Evolutionary conservation across 164 flowering plant genomes (phyloP).

Genomic region (Magnolia sinica): DNA sequence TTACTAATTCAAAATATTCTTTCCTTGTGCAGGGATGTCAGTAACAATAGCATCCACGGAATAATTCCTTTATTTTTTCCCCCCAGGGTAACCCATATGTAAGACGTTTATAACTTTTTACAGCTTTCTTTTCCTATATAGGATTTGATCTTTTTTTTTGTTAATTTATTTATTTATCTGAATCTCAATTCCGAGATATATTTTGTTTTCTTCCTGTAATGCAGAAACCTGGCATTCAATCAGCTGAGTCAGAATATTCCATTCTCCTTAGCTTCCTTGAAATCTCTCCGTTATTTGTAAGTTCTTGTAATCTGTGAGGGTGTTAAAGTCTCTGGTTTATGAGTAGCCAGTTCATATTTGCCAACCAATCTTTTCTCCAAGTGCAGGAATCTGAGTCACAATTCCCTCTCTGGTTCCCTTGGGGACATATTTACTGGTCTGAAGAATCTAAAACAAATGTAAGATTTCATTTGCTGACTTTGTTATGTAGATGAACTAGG

Average conservation of each 20-base stretch:
- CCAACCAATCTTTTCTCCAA: neutral
- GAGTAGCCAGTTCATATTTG: neutral
- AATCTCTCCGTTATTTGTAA: conserved; percentile 59
- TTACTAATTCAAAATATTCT: no score
- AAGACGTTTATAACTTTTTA: conserved; percentile 16
- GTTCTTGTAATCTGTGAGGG: conserved; percentile 22
- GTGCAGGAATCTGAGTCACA: conserved; percentile 81
- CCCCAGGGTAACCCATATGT: conserved; percentile 66
- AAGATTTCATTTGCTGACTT: conserved; percentile 12
- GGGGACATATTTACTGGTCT: conserved; percentile 67
- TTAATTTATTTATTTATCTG: neutral
- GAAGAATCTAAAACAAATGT: conserved; percentile 56
- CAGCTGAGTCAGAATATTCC: conserved; percentile 54
- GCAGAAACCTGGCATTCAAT: conserved; percentile 74
- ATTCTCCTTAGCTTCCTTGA: conserved; percentile 38
- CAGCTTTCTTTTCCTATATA: neutral
- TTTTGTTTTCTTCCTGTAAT: conserved; percentile 4
- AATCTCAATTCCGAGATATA: neutral
- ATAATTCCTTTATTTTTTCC: conserved; percentile 63
- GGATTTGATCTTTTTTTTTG: neutral
- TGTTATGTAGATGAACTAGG: neutral
- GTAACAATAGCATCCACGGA: conserved; percentile 59
- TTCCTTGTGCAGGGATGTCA: conserved; percentile 49
- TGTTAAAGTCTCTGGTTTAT: neutral
- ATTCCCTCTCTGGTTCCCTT: conserved; percentile 60